These are phyloP conservation scores for Entomortierella chlamydospora DNA, from an alignment of 192 early-diverging fungal species.

Conservation along the genomic window DNA sequence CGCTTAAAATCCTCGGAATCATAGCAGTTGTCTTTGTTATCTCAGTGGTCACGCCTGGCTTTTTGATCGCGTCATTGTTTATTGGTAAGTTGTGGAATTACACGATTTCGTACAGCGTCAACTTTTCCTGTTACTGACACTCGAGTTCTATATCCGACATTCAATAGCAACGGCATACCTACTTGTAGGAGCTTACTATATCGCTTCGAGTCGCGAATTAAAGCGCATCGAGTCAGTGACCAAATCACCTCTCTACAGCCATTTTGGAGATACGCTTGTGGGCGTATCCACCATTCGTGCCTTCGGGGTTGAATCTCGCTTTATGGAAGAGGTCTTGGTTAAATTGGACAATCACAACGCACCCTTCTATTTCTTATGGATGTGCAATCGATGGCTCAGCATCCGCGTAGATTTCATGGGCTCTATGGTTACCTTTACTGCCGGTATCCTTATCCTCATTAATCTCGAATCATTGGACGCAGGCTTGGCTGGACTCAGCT, in stretches of 20 bases:
- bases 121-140: slow-evolving; percentile 63
- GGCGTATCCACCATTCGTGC: slow-evolving; percentile 88
- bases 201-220: slow-evolving; percentile 75
- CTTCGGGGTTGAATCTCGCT: slow-evolving; percentile 75
- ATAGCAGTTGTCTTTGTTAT: slow-evolving; percentile 68
- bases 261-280: slow-evolving; percentile 82
- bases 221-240: slow-evolving; percentile 86
- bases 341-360: slow-evolving; percentile 78
- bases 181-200: slow-evolving; percentile 44
- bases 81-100: slow-evolving; percentile 45
- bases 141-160: slow-evolving; percentile 50
- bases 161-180: slow-evolving; percentile 61
- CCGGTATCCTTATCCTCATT: slow-evolving; percentile 72
- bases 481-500: slow-evolving; percentile 84
- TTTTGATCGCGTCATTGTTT: slow-evolving; percentile 66
- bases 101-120: neutral
- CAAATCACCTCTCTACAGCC: slow-evolving; percentile 79
- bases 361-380: slow-evolving; percentile 85
- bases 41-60: slow-evolving; percentile 69
- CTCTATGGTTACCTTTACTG: slow-evolving; percentile 73
- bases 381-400: slow-evolving; percentile 88
- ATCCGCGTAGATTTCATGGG: slow-evolving; percentile 82
- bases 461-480: slow-evolving; percentile 68
- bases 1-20: slow-evolving; percentile 60
- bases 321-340: slow-evolving; percentile 67